phyloP scores from a whole-genome alignment of 495 filamentous ascomycete genomes.

The Acidomyces sp. region DNA sequence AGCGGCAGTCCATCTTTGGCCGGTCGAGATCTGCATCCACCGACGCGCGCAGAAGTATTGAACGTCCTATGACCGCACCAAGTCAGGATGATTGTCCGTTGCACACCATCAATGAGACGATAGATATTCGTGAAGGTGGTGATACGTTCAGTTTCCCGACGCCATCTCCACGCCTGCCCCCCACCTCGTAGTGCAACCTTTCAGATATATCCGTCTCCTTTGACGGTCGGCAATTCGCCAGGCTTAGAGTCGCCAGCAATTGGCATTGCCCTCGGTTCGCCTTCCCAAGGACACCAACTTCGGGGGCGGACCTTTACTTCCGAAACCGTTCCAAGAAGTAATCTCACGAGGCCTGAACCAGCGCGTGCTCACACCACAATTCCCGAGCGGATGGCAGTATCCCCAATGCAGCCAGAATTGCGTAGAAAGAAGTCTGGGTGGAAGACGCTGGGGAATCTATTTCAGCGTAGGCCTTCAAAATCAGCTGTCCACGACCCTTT shows the following conservation, averaged over 20 bases:
- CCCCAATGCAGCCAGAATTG: constrained; percentile 1
- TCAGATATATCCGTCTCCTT: constrained; percentile 1
- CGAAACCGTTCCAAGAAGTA: too few relatives aligned
- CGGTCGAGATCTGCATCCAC: not conserved
- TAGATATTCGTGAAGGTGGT: not conserved
- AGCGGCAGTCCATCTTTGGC: not conserved
- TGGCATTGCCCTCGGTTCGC: constrained; percentile 11
- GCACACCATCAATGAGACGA: not conserved
- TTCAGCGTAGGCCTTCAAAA: constrained; percentile 2
- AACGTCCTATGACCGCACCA: not conserved
- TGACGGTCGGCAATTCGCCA: too few relatives aligned
- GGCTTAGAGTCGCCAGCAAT: constrained; percentile 5
- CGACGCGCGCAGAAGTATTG: not conserved
- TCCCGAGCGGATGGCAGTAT: not conserved
- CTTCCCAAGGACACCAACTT: constrained; percentile 9
- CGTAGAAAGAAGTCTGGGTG: constrained; percentile 13
- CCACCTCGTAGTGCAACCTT: constrained; percentile 4
- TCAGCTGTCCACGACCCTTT: constrained; percentile 1
- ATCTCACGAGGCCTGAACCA: too few relatives aligned
- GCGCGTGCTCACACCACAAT: not conserved
- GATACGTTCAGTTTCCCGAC: constrained; percentile 4
- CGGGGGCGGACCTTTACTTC: constrained; percentile 11
- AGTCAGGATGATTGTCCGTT: not conserved
- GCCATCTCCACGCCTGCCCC: constrained; percentile 13
- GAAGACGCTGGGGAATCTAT: constrained; percentile 9